Evolutionary conservation across 1,284 basidiomycete species (phyloP), one percentile per base, ranked within the genome.

Genomic region (Ustilago xerochloae): DNA sequence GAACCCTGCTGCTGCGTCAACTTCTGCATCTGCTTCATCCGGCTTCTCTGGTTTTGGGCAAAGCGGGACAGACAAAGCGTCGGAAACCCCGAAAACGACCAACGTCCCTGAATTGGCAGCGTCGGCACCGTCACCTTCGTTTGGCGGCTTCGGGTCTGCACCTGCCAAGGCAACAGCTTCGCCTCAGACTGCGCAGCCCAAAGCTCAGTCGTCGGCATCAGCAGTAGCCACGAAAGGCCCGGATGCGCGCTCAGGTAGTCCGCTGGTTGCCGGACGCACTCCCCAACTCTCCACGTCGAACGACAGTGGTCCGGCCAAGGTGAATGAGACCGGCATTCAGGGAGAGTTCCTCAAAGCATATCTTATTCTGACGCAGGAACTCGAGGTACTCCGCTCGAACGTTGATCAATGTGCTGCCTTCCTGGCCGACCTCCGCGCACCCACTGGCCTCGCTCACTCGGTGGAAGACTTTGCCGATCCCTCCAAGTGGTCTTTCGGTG

Each of bases 401-500:
- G 62, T 75, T 13, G 50, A 52, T 10, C 47, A 60, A 13, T 69
- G 79, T 47, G 67, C 52, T 28, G 61, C 84, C 79, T 85, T 87
- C 41, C 81, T 82, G 52, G 59, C 62, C 4, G 72, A 78, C 3
- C 75, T 87, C 55, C 50, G 65, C 39, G 24, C 76, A 47, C 53
- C 81, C 48, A 55, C 73, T 13, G n/a, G 24, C 18, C 15, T 38
- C 35, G 53, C 75, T n/a, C 70, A 76, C 20, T 33, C 58, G 0
- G 64, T 77, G n/a, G 72, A 68, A 10, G 75, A 77, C 36, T 63
- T 77, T 48, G 75, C 67, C 41, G 75, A 81, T 26, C 60, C 71
- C 26, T 45, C 57, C 22, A 61, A 71, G 10, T 86, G 85, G 85
- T 80, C 83, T 0, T 83, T 85, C 39, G 86, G 85, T 12, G 86